phyloP scores from a whole-genome alignment of 805 yeast genomes.

The Kregervanrija delftensis region DNA sequence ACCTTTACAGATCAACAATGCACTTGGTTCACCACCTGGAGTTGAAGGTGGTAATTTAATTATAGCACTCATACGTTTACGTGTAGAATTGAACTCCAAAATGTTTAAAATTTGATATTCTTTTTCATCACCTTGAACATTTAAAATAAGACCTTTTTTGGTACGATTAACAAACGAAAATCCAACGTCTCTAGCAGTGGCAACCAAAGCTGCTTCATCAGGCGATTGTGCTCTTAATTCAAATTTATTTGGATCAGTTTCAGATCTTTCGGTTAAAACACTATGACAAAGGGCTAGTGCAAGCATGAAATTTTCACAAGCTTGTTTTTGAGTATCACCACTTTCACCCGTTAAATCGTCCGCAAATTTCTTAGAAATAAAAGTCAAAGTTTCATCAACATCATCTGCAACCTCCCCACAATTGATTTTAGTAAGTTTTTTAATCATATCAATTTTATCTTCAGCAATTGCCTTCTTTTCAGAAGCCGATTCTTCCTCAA shows the following conservation, averaged over 20 bases:
- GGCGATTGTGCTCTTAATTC: conserved; percentile 75
- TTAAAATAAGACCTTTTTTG: conserved; percentile 58
- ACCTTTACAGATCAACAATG: conserved; percentile 71
- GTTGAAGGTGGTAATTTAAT: conserved; percentile 52
- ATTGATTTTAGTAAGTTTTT: conserved; percentile 32
- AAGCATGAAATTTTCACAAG: conserved; percentile 69
- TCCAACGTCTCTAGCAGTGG: conserved; percentile 75
- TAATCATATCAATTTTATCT: conserved; percentile 57
- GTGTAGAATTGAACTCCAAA: conserved; percentile 73
- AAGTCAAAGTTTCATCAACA: conserved; percentile 55
- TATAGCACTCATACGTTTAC: conserved; percentile 84
- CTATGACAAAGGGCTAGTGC: conserved; percentile 75
- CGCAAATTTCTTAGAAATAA: conserved; percentile 60
- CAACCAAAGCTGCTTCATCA: conserved; percentile 81
- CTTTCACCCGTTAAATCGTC: conserved; percentile 49
- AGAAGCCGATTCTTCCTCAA: conserved; percentile 34
- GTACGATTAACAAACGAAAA: conserved; percentile 61
- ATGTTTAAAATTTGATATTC: conserved; percentile 68
- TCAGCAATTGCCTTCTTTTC: conserved; percentile 45
- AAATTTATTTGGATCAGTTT: conserved; percentile 47
- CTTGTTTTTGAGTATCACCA: conserved; percentile 46
- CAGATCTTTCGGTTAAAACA: conserved; percentile 63
- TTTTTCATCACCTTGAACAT: conserved; percentile 62
- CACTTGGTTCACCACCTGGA: conserved; percentile 46
- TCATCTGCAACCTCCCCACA: conserved; percentile 23